Conservation (phyloP, 2,329 filamentous ascomycete species). For the Pezizomycotina sp. region DNA sequence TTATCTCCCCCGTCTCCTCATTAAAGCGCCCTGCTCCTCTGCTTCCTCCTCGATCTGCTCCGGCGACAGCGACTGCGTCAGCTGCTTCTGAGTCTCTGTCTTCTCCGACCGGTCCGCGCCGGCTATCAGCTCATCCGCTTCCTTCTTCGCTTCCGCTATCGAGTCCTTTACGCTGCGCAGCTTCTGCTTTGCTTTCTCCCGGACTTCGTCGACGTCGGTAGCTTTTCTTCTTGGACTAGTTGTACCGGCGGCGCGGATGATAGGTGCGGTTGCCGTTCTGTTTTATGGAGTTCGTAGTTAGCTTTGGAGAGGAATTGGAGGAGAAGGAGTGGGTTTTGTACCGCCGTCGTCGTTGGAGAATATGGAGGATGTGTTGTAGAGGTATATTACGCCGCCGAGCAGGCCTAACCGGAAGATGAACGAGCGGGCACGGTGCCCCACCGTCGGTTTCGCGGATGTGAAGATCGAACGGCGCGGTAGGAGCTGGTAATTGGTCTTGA, state of each 20-base stretch:
- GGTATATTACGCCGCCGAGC: slow-evolving; percentile 65
- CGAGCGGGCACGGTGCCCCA: slow-evolving; percentile 68
- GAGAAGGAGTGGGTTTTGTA: slow-evolving; percentile 34
- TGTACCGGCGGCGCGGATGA: slow-evolving; percentile 19
- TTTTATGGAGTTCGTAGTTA: slow-evolving; percentile 8
- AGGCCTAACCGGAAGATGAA: slow-evolving; percentile 57
- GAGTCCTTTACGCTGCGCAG: not conserved
- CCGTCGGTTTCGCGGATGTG: slow-evolving; percentile 42
- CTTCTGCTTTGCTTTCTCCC: slow-evolving; percentile 18
- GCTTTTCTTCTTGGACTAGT: slow-evolving; percentile 25
- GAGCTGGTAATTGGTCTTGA: slow-evolving; percentile 6
- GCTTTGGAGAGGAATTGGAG: slow-evolving; percentile 7
- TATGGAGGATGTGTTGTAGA: slow-evolving; percentile 75
- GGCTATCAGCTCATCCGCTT: too few relatives aligned
- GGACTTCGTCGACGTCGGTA: slow-evolving; percentile 22
- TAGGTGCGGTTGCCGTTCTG: slow-evolving; percentile 19
- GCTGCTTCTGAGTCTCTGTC: slow-evolving; percentile 18
- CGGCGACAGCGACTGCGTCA: slow-evolving; percentile 25
- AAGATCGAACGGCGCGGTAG: slow-evolving; percentile 25
- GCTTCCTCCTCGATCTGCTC: slow-evolving; percentile 63
- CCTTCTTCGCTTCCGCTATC: slow-evolving; percentile 16
- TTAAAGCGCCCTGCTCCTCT: slow-evolving; percentile 86
- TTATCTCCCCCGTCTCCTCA: slow-evolving; percentile 96
- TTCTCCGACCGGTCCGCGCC: too few relatives aligned
- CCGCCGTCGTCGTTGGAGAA: slow-evolving; percentile 71